phyloP scores from a whole-genome alignment of 2,329 filamentous ascomycete genomes.

The Colletotrichum euphorbiae region DNA sequence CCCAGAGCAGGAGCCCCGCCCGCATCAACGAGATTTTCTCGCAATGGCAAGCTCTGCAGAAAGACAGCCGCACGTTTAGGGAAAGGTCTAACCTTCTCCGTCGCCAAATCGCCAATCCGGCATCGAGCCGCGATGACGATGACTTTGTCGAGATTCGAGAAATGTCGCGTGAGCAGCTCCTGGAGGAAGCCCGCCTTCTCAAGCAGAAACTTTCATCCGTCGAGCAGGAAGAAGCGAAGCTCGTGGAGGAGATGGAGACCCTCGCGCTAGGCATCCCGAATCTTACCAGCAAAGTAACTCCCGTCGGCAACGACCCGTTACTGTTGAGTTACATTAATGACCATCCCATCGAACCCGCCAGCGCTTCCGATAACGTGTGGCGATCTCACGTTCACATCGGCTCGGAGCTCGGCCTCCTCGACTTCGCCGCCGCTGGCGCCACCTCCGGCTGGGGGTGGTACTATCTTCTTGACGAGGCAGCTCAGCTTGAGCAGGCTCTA shows the following conservation, averaged over 20 bases:
- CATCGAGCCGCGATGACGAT: conserved; percentile 57
- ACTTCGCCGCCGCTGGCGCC: conserved; percentile 85
- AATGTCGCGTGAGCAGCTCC: conserved; percentile 62
- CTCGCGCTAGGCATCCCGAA: conserved; percentile 88
- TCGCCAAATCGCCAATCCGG: conserved; percentile 65
- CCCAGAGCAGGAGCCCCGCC: conserved; percentile 64
- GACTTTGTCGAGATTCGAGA: conserved; percentile 48
- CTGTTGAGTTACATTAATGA: conserved; percentile 85
- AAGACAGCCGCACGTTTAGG: conserved; percentile 69
- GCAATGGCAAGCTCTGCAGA: conserved; percentile 71
- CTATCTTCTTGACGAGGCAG: conserved; percentile 91
- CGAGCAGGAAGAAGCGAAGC: conserved; percentile 69
- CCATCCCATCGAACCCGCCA: conserved; percentile 58
- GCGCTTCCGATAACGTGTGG: conserved; percentile 61
- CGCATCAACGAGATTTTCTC: conserved; percentile 67
- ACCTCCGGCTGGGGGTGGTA: conserved; percentile 98
- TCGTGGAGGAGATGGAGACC: conserved; percentile 74
- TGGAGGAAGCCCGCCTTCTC: conserved; percentile 72
- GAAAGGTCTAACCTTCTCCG: conserved; percentile 75
- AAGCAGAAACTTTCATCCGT: conserved; percentile 72
- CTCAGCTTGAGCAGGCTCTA: conserved; percentile 93
- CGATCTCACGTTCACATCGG: conserved; percentile 90
- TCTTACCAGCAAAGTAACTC: conserved; percentile 81
- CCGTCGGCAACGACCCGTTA: conserved; percentile 72
- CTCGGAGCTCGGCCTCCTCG: conserved; percentile 85